Evolutionary conservation across 192 early-diverging fungal genomes (phyloP).

Genomic region (Cladochytrium replicatum): DNA sequence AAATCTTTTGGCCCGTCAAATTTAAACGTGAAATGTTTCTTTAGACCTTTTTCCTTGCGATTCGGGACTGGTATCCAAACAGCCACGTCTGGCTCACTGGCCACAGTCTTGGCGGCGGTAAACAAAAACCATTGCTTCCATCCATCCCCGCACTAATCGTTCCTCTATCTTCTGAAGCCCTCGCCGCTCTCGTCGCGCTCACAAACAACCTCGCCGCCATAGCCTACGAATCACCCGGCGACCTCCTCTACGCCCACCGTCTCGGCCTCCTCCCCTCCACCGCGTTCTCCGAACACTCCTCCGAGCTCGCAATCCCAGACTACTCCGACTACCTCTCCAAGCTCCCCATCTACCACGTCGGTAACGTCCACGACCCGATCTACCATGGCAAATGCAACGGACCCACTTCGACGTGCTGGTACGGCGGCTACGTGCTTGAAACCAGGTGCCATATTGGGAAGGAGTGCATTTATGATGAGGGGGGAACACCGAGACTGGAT

Average conservation of each 20-base stretch:
- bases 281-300: background rate
- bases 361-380: slow-evolving; percentile 84
- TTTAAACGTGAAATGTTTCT: slow-evolving; percentile 10
- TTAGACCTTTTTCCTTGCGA: slow-evolving; percentile 56
- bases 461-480: slow-evolving; percentile 22
- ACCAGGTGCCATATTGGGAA: slow-evolving; percentile 76
- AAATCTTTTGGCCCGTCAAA: background rate
- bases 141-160: background rate
- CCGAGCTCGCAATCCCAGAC: slow-evolving; percentile 32
- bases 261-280: slow-evolving; percentile 59
- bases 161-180: slow-evolving; percentile 50
- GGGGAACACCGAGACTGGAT: slow-evolving; percentile 47
- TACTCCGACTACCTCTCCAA: slow-evolving; percentile 38
- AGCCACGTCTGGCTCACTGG: slow-evolving; percentile 72
- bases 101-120: slow-evolving; percentile 43
- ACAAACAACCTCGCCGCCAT: slow-evolving; percentile 78
- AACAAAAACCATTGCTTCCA: background rate
- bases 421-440: slow-evolving; percentile 65
- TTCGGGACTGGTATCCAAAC: slow-evolving; percentile 53
- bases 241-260: slow-evolving; percentile 61
- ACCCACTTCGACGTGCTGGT: slow-evolving; percentile 51
- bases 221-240: slow-evolving; percentile 77
- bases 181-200: slow-evolving; percentile 65
- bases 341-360: slow-evolving; percentile 81
- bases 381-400: slow-evolving; percentile 78